Base-by-base conservation (phyloP, 306 rosid genomes). In the Cercis canadensis region DNA sequence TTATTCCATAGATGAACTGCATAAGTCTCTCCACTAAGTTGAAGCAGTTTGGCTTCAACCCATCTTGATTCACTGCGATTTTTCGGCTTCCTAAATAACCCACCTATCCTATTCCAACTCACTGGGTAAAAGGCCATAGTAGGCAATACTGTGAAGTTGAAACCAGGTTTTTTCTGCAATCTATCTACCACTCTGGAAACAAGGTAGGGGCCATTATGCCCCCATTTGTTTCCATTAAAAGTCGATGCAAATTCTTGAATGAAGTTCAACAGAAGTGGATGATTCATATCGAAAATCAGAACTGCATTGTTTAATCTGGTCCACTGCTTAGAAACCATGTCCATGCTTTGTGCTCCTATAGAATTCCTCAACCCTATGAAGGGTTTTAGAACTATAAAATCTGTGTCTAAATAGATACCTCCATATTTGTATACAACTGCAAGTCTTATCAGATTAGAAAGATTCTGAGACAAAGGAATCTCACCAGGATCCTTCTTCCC, bases 221-320 rank as follows among this genome's bases (percentile, higher is more conserved):
- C 98, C 97, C 96, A 89, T 70, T 41, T 84, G 51, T 73, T 94
- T 6, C 97, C 99, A 78, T 91, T 84, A 77, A 89, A 94, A 67
- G 88, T 86, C 29, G 54, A 62, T 0, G 90, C 81, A 78, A 94
- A 91, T 14, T 91, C 96, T 68, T 78, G 18, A 13, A 89, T 89
- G 81, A 94, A 94, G 24, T 69, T 83, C 10, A 61, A 55, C 74
- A 94, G 41, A 67, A 94, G 95, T 13, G 96, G 99, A 73, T 94
- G 97, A 4, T 87, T 86, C 81, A 57, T 70, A 40, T 94, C 96
- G 58, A 90, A 94, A 14, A 89, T 68, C 56, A 94, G 71, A 73
- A 94, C 83, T 39, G 99, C 95, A 39, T 89, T 94, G 19, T 94
- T 94, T 14, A 94, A 62, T 33, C 89, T 86, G 14, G 87, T 91